Evolutionary conservation across 441 rosid genomes (phyloP).

Genomic region (Croton laevigatus): DNA sequence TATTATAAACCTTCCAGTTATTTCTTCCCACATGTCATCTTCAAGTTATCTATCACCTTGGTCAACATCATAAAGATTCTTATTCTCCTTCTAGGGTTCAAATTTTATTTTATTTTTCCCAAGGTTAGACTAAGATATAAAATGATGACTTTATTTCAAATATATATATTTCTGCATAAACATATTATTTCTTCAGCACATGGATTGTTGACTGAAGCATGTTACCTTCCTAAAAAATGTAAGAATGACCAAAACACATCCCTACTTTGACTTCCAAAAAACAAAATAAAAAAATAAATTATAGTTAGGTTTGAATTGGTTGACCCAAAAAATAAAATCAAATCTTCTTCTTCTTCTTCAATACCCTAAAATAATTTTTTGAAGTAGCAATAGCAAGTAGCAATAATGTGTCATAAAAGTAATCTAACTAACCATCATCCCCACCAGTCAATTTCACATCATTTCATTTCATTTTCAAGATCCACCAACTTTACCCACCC

Average conservation of each 20-base stretch:
- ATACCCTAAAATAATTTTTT: neutral
- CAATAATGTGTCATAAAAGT: constrained; percentile 25
- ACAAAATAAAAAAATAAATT: constrained; percentile 25
- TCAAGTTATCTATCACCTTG: constrained; percentile 14
- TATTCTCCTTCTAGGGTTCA: constrained; percentile 16
- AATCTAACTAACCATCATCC: constrained; percentile 27
- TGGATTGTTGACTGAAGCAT: constrained; percentile 72
- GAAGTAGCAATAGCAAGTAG: constrained; percentile 11
- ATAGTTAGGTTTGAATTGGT: constrained; percentile 35
- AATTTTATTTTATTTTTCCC: constrained; percentile 15
- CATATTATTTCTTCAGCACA: constrained; percentile 42
- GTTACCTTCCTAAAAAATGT: constrained; percentile 63
- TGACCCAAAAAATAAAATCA: constrained; percentile 38
- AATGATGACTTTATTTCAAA: constrained; percentile 13
- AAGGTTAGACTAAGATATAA: constrained; percentile 14
- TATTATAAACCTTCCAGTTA: neutral
- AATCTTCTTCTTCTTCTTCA: neutral
- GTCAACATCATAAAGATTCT: constrained; percentile 22
- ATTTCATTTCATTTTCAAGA: constrained; percentile 36
- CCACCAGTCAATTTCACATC: constrained; percentile 41
- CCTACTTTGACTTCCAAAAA: constrained; percentile 49
- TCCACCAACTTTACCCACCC: constrained; percentile 36
- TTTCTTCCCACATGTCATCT: constrained; percentile 12
- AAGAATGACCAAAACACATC: constrained; percentile 44
- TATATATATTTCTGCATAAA: constrained; percentile 17